phyloP scores from a whole-genome alignment of 306 rosid genomes.

The Castanopsis chinensis region DNA sequence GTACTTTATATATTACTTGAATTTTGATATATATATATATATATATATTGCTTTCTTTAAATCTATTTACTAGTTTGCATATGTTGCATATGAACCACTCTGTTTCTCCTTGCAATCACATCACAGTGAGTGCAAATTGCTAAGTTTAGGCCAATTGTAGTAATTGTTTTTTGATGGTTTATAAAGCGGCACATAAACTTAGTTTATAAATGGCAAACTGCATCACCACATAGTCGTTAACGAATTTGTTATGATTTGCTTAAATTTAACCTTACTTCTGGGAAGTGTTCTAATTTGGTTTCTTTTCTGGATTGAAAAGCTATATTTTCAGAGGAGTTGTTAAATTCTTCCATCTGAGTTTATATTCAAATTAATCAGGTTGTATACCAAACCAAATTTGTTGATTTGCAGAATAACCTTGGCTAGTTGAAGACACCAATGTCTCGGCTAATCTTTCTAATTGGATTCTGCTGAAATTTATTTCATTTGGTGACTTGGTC shows the following conservation, averaged over 20 bases:
- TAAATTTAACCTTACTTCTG: not conserved
- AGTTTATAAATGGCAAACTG: not conserved
- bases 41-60: not conserved
- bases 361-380: not conserved
- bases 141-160: not conserved
- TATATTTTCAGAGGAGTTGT: not conserved
- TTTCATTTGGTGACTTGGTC: not conserved
- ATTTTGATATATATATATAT: not conserved
- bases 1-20: conserved; percentile 10
- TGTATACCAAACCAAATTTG: not conserved
- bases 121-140: not conserved
- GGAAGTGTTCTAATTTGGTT: not conserved
- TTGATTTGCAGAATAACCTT: not conserved
- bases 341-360: not conserved
- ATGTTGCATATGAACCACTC: not conserved
- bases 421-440: not conserved
- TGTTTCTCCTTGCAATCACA: not conserved
- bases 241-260: not conserved
- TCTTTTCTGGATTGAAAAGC: not conserved
- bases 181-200: not conserved
- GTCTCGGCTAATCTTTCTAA: not conserved
- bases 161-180: not conserved
- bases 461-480: not conserved
- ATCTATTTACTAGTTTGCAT: not conserved
- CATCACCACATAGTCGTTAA: not conserved